Conservation (phyloP, 148 eudicot genomes). For the Arctostaphylos glauca region DNA sequence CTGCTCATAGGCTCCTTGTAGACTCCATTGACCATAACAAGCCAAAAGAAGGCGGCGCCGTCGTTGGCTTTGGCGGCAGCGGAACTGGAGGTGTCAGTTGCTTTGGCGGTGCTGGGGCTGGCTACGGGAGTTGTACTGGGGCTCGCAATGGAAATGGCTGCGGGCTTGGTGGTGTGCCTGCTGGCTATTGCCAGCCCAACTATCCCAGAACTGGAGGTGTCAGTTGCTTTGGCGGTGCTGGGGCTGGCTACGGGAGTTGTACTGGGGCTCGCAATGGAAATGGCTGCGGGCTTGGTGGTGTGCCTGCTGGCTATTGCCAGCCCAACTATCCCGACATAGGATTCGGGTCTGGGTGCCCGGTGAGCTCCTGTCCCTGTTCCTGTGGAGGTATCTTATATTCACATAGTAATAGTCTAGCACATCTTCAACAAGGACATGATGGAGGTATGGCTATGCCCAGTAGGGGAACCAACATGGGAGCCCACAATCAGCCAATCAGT, state of each 20-base stretch:
- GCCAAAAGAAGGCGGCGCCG: not conserved
- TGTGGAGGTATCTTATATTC: not conserved
- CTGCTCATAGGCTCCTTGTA: conserved; percentile 10
- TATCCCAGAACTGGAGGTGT: not conserved
- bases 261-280: not conserved
- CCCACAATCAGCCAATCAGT: not conserved
- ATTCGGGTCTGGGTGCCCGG: not conserved
- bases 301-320: too few species aligned
- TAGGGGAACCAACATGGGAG: not conserved
- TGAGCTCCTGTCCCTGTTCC: not conserved
- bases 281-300: not conserved
- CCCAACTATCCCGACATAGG: too few species aligned
- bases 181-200: too few species aligned
- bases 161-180: not conserved
- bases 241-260: not conserved
- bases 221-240: not conserved
- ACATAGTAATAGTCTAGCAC: not conserved
- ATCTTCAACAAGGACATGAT: not conserved
- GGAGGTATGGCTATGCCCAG: not conserved
- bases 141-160: not conserved
- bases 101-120: not conserved
- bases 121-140: not conserved
- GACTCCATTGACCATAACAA: not conserved
- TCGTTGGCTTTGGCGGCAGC: not conserved
- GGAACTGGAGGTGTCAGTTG: not conserved